Evolutionary conservation across 371 early-diverging fungal genomes (phyloP).

Genomic region (Fennellomyces sp.): DNA sequence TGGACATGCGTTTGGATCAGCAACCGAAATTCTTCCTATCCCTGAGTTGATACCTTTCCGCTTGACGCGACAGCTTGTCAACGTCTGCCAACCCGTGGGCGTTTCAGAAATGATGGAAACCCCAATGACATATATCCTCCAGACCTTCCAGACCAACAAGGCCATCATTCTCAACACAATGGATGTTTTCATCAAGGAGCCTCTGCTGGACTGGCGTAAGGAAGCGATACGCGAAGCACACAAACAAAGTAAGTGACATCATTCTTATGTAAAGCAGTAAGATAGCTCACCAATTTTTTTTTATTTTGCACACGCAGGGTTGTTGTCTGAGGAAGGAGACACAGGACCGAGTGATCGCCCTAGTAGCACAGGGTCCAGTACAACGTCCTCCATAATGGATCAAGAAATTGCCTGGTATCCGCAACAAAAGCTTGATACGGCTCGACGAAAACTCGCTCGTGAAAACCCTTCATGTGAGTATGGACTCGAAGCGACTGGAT

Average conservation of each 20-base stretch:
- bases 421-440: slow-evolving; percentile 73
- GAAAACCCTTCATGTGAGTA: slow-evolving; percentile 64
- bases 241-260: slow-evolving; percentile 62
- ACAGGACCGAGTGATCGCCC: no score
- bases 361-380: no score
- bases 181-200: slow-evolving; percentile 77
- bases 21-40: slow-evolving; percentile 68
- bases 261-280: no score
- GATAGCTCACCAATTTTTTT: no score
- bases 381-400: slow-evolving; percentile 2
- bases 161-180: slow-evolving; percentile 60
- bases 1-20: slow-evolving; percentile 79
- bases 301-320: no score
- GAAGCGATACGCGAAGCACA: slow-evolving; percentile 62
- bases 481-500: not conserved
- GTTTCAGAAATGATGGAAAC: slow-evolving; percentile 48
- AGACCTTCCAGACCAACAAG: slow-evolving; percentile 54
- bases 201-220: slow-evolving; percentile 63
- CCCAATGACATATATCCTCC: slow-evolving; percentile 59
- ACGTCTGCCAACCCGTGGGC: slow-evolving; percentile 63
- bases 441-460: slow-evolving; percentile 66
- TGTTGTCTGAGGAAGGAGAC: not conserved
- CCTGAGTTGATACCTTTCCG: slow-evolving; percentile 77
- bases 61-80: slow-evolving; percentile 59
- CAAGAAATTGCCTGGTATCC: slow-evolving; percentile 68